Evolutionary conservation across 257 asterid species (phyloP), one percentile per base, ranked within the genome.

Genomic region (Henckelia pumila): DNA sequence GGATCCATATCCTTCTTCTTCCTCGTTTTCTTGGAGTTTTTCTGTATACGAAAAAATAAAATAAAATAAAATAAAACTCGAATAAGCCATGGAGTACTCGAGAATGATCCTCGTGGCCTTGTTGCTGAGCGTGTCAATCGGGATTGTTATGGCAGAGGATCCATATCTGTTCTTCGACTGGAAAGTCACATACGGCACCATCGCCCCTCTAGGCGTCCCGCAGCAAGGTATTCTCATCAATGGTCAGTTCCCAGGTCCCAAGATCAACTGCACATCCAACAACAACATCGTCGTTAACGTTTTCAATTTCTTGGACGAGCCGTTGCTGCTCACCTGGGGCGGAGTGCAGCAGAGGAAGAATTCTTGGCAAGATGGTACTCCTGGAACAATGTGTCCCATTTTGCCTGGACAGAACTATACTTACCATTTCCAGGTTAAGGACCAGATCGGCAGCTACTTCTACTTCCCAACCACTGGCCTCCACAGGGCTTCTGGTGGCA

Each of bases 341-440:
- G 71, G 76, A 25, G 35, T 72, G 20, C 76, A 72, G 32, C 76
- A 72, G 25, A 64, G 76, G 61, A 72, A 72, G 35, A 72, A 72
- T 28, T 72, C 76, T 1, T 72, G 76, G 76, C 71, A 63, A 29
- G 76, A 72, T 44, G 76, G 76, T 11, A 64, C 71, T 28, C 66
- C 24, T 3, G 70, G 64, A 23, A 72, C 76, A 30, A 72, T 58
- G 60, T 72, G 76, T 44, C 76, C 76, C 20, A 72, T 72, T 55
- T 14, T 35, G 21, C 76, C 76, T 0, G 71, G 71, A n/a, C 65
- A 56, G 7, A 72, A 72, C 71, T 72, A 33, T 59, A 72, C 76
- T 59, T 72, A 72, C 33, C 40, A 21, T 22, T 56, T 72, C 59
- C 76, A 72, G 30, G 76, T 63, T 13, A 72, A 72, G 76, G 76